Conservation (phyloP, 768 basidiomycete genomes). For the Termitomyces sp. region DNA sequence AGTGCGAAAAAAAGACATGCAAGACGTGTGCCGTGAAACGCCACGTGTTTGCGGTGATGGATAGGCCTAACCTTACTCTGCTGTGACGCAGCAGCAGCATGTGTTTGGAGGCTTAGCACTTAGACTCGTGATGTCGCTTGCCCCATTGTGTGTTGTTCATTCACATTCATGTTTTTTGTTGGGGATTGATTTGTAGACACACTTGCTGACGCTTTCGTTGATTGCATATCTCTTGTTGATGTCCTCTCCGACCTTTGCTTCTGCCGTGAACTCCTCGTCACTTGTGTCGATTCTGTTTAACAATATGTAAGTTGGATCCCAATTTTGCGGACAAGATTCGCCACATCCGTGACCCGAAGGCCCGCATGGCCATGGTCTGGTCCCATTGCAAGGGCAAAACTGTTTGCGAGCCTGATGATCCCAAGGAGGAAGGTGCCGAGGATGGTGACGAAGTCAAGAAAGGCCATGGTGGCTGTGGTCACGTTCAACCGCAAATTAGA, state of each 20-base stretch:
- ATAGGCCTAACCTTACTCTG: slow-evolving; percentile 44
- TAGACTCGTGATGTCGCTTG: slow-evolving; percentile 44
- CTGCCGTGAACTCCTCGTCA: slow-evolving; percentile 20
- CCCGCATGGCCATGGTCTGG: slow-evolving; percentile 85
- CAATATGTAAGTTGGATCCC: slow-evolving; percentile 66
- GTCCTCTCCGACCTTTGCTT: slow-evolving; percentile 8
- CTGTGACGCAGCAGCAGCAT: slow-evolving; percentile 69
- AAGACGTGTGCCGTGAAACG: slow-evolving; percentile 26
- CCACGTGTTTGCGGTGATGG: slow-evolving; percentile 34
- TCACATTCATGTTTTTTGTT: slow-evolving; percentile 21
- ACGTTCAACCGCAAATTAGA: slow-evolving; percentile 80
- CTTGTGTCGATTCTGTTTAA: slow-evolving; percentile 17
- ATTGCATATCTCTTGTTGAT: slow-evolving; percentile 44
- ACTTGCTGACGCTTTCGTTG: slow-evolving; percentile 63
- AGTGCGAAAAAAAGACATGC: slow-evolving; percentile 68
- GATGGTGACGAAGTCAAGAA: slow-evolving; percentile 73
- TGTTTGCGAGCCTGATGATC: slow-evolving; percentile 83
- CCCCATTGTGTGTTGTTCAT: slow-evolving; percentile 51
- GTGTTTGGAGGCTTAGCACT: slow-evolving; percentile 57
- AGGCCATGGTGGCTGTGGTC: slow-evolving; percentile 97
- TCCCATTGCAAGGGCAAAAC: slow-evolving; percentile 82
- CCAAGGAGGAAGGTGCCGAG: slow-evolving; percentile 77
- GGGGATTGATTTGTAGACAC: slow-evolving; percentile 30
- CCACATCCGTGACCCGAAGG: slow-evolving; percentile 81
- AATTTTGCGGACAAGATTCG: slow-evolving; percentile 84